Evolutionary conservation across 2,329 filamentous ascomycete genomes (phyloP).

Genomic region (Coniochaeta sp.): DNA sequence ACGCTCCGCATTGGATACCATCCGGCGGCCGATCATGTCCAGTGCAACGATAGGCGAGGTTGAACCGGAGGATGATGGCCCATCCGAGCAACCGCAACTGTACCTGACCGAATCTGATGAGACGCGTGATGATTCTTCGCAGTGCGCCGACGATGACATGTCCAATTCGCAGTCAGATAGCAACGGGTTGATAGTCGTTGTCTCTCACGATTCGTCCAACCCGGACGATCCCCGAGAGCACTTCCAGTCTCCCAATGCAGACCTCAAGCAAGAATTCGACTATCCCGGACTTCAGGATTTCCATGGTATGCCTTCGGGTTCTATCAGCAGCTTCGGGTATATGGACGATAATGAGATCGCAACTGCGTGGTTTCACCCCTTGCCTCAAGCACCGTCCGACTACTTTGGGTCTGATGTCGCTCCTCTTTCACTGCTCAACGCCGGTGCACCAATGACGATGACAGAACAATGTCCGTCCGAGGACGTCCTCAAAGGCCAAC

Average conservation of each 20-base stretch:
- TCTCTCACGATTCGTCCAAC: background rate
- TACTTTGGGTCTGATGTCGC: background rate
- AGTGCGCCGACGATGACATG: background rate
- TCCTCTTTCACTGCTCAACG: background rate
- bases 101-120: constrained; percentile 9
- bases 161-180: background rate
- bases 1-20: constrained; percentile 22
- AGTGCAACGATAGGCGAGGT: background rate
- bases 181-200: background rate
- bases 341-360: background rate
- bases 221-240: background rate
- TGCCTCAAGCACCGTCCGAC: background rate
- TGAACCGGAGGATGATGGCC: constrained; percentile 3
- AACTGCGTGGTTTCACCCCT: background rate
- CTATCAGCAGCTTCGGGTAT: background rate
- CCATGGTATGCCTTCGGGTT: background rate
- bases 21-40: constrained; percentile 17
- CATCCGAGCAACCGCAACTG: constrained; percentile 6
- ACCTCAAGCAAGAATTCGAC: background rate
- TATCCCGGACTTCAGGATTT: background rate
- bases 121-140: background rate
- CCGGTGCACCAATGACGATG: background rate
- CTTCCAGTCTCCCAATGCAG: background rate
- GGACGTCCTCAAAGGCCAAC: constrained; percentile 5
- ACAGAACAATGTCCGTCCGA: constrained; percentile 1